Conservation (phyloP, 768 basidiomycete species). For the Lyophyllum decastes region DNA sequence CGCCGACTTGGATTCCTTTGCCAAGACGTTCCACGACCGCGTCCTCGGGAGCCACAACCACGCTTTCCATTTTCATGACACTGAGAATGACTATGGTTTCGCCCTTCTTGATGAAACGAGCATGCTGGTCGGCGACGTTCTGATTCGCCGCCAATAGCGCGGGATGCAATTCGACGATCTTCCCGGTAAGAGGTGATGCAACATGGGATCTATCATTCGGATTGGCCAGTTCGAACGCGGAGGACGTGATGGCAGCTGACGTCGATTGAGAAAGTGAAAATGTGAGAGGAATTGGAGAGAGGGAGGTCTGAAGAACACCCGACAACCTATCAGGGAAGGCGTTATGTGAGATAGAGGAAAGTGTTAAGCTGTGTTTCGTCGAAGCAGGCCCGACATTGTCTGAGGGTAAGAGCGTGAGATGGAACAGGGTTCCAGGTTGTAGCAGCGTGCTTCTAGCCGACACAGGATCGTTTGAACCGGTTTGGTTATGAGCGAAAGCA, state of each 20-base stretch:
- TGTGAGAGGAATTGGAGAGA: slow-evolving; percentile 26
- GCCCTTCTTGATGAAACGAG: slow-evolving; percentile 29
- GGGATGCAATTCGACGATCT: slow-evolving; percentile 36
- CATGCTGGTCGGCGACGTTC: background rate
- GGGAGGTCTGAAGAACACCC: slow-evolving; percentile 33
- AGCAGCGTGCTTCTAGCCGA: slow-evolving; percentile 18
- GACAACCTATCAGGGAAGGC: slow-evolving; percentile 36
- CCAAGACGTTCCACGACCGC: slow-evolving; percentile 31
- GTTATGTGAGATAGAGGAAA: slow-evolving; percentile 34
- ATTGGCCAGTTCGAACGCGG: slow-evolving; percentile 34
- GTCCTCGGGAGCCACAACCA: slow-evolving; percentile 28
- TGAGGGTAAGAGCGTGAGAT: slow-evolving; percentile 26
- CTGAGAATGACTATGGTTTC: slow-evolving; percentile 35
- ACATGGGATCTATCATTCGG: slow-evolving; percentile 32
- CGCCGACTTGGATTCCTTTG: slow-evolving; percentile 32
- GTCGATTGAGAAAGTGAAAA: slow-evolving; percentile 35
- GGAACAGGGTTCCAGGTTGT: slow-evolving; percentile 38
- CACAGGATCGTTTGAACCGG: background rate
- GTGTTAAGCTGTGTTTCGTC: slow-evolving; percentile 31
- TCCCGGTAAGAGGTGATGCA: slow-evolving; percentile 35
- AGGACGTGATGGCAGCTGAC: slow-evolving; percentile 26
- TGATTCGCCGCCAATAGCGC: slow-evolving; percentile 19
- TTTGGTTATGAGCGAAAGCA: background rate
- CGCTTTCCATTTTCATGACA: slow-evolving; percentile 45
- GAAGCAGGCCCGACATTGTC: background rate